phyloP scores from a whole-genome alignment of 768 basidiomycete species.

The Auricularia heimuer region DNA sequence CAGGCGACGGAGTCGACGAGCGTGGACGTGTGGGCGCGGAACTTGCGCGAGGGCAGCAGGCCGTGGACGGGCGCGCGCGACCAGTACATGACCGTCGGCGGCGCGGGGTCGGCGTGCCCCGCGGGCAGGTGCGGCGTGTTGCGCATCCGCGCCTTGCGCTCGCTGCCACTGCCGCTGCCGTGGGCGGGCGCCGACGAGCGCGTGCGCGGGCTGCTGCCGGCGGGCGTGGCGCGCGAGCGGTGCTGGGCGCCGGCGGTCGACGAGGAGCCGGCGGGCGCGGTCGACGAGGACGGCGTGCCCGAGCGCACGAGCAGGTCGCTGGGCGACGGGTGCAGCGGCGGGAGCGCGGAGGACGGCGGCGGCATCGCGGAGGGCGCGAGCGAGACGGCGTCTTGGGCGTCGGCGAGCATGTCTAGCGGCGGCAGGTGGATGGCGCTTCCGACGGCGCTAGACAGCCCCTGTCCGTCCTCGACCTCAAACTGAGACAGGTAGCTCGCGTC shows the following conservation, averaged over 20 bases:
- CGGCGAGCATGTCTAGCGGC: background rate
- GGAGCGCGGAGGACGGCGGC: background rate
- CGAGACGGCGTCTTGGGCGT: background rate
- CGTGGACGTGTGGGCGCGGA: constrained; percentile 79
- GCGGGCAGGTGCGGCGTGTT: constrained; percentile 13
- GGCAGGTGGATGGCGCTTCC: background rate
- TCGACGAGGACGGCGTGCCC: too few species aligned
- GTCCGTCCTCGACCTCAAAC: background rate
- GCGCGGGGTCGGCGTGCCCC: constrained; percentile 33
- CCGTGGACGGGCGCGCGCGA: constrained; percentile 75
- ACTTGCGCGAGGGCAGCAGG: constrained; percentile 47
- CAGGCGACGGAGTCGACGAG: constrained; percentile 75
- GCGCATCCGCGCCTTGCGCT: constrained; percentile 3
- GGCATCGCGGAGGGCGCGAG: background rate
- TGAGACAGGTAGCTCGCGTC: background rate
- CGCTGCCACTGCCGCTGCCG: background rate
- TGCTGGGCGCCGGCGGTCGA: constrained; percentile 15
- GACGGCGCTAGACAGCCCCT: background rate
- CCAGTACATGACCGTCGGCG: constrained; percentile 80
- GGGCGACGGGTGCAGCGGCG: too few species aligned
- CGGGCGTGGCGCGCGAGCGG: constrained; percentile 1
- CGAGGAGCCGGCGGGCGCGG: too few species aligned
- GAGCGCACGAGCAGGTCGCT: too few species aligned
- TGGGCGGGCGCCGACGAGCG: background rate
- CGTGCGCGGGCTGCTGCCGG: background rate